Base-by-base conservation (phyloP, 352 stramenopile genomes). In the Phytophthora tubulina region DNA sequence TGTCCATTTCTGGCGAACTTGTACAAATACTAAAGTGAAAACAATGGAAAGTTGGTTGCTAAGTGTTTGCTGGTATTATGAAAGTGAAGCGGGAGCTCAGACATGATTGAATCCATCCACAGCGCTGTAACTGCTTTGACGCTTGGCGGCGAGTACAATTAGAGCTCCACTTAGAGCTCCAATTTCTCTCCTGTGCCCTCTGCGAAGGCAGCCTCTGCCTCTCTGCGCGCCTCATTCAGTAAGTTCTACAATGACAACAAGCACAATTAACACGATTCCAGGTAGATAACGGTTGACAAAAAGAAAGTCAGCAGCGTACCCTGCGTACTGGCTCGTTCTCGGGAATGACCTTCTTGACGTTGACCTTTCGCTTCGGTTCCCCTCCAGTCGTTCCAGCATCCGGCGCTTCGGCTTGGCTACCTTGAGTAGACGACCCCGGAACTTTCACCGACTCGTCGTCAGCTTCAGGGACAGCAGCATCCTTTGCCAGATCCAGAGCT, bases 341-440 rank as follows among this genome's bases (percentile, higher is more conserved):
- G 2, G 59, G 48, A 30, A 74, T 76, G 33, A 70, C 62, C 46
- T 82, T 87, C 63, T 87, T 87, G 60, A 82, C 45, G n/a, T 56
- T 70, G 63, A 81, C 54, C 15, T 69, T 74, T 31, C 71, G 66
- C 54, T 73, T 76, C 41, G 56, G 36, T 7, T 46, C 49, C 5
- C 49, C 49, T 57, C 7, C 44, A 21, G 14, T 33, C 38, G 44
- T 59, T 42, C 53, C 67, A 52, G 60, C 54, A 21, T 73, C 66
- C 27, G 42, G 15, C 6, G n/a, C 57, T n/a, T 17, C 38, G 7
- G 46, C 54, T 60, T 78, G 65, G 38, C 46, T 74, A 21, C 55
- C 51, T 64, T 70, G 31, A 21, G 30, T 32, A 14, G 21, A 69
- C 33, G 67, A 8, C n/a, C 21, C 42, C 7, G 21, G 14, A 36